phyloP scores from a whole-genome alignment of 2,329 filamentous ascomycete species.

The Anthostomella pinea region DNA sequence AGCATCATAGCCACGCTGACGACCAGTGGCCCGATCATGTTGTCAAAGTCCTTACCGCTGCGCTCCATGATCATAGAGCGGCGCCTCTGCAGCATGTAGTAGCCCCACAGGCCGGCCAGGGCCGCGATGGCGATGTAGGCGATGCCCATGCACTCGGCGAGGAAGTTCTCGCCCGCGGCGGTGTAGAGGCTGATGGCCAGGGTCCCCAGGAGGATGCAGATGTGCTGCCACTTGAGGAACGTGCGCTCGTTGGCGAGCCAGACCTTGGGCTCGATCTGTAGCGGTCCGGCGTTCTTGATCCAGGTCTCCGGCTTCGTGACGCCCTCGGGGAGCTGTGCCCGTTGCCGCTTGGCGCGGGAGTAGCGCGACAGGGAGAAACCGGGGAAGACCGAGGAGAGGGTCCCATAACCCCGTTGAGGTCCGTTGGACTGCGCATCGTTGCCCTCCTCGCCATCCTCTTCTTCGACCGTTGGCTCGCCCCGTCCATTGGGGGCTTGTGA shows the following conservation, averaged over 20 bases:
- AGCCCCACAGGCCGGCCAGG: constrained; percentile 86
- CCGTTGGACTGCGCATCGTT: constrained; percentile 19
- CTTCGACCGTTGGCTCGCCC: constrained; percentile 21
- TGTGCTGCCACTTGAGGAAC: constrained; percentile 98
- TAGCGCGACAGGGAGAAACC: constrained; percentile 81
- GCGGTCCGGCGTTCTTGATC: constrained; percentile 91
- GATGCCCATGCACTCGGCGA: constrained; percentile 76
- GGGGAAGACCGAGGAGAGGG: constrained; percentile 72
- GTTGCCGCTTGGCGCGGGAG: constrained; percentile 53
- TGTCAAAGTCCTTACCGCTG: constrained; percentile 92
- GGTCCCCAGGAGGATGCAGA: constrained; percentile 80
- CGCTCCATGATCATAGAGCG: constrained; percentile 77
- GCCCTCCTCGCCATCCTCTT: constrained; percentile 32
- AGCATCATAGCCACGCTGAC: constrained; percentile 76
- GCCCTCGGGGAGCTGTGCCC: constrained; percentile 70
- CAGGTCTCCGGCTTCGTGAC: constrained; percentile 81
- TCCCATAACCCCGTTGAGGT: constrained; percentile 41
- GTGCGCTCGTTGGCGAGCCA: constrained; percentile 99
- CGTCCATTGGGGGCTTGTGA: constrained; percentile 19
- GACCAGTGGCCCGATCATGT: constrained; percentile 77
- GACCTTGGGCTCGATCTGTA: constrained; percentile 95
- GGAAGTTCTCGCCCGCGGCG: constrained; percentile 73
- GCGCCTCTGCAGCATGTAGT: constrained; percentile 73
- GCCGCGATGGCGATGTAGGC: constrained; percentile 78
- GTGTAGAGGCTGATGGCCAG: constrained; percentile 85